These are phyloP conservation scores for Populus alba DNA, from an alignment of 345 rosid species.

Conservation along the genomic window DNA sequence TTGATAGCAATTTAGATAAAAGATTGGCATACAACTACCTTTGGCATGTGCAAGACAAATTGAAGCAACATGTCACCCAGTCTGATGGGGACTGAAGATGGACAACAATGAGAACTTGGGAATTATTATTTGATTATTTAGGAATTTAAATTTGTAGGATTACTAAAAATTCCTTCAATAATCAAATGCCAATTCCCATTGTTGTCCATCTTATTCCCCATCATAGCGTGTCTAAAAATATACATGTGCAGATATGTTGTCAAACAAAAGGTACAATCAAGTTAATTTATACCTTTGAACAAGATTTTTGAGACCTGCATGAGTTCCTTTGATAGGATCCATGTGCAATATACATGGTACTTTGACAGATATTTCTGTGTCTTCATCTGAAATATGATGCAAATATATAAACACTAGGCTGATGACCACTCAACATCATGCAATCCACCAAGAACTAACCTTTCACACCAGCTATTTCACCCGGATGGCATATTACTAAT, in stretches of 20 bases:
- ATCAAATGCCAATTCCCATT: neutral
- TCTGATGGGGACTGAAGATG: neutral
- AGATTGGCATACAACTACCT: neutral
- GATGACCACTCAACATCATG: conserved; percentile 4
- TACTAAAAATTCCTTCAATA: neutral
- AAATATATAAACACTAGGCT: conserved; percentile 6
- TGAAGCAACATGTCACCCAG: neutral
- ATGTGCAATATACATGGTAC: conserved; percentile 92
- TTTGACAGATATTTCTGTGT: conserved; percentile 41
- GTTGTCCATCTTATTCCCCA: neutral
- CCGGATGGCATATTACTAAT: conserved; percentile 89
- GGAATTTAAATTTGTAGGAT: too few species aligned
- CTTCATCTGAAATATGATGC: conserved; percentile 51
- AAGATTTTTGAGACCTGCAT: conserved; percentile 86
- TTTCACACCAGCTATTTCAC: conserved; percentile 61
- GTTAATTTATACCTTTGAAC: conserved; percentile 69
- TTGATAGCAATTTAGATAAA: too few species aligned
- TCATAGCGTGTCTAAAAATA: neutral
- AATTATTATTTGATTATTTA: too few species aligned
- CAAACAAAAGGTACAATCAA: neutral
- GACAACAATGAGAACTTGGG: neutral
- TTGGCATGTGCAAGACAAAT: neutral
- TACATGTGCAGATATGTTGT: neutral
- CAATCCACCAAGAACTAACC: conserved; percentile 45
- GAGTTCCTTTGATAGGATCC: conserved; percentile 98